These are phyloP conservation scores for Neurospora pannonica DNA, from an alignment of 495 filamentous ascomycete species.

Conservation along the genomic window DNA sequence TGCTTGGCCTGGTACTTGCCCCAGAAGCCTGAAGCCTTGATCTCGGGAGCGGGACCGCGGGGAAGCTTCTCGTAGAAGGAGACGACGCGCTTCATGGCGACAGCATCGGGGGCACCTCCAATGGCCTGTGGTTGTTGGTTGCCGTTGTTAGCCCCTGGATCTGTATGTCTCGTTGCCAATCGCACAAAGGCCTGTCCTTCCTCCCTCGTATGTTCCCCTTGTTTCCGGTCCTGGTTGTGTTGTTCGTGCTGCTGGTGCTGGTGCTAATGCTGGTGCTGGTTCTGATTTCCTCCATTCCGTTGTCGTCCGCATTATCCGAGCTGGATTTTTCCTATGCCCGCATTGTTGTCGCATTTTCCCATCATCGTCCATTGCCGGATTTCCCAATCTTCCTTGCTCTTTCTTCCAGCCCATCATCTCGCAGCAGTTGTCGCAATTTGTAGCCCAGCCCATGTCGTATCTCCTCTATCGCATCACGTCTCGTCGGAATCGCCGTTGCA, in stretches of 20 bases:
- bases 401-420: not conserved
- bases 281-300: not conserved
- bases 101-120: conserved; percentile 85
- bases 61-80: conserved; percentile 97
- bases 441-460: not conserved
- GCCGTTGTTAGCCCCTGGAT: conserved; percentile 19
- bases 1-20: conserved; percentile 86
- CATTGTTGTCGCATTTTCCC: not conserved
- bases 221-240: not conserved
- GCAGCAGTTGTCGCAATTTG: not conserved
- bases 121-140: conserved; percentile 50
- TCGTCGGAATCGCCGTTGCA: not conserved
- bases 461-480: not conserved
- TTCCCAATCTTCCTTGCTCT: not conserved
- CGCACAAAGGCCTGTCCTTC: not conserved
- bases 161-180: not conserved
- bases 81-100: conserved; percentile 91
- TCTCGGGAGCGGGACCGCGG: conserved; percentile 72
- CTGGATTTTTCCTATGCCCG: not conserved
- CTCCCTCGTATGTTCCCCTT: not conserved
- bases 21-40: conserved; percentile 68
- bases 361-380: not conserved
- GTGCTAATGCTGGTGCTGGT: not conserved
- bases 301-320: not conserved
- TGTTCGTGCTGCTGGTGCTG: not conserved